phyloP scores from a whole-genome alignment of 108 stramenopile species.

The Nannochloropsis granulata region DNA sequence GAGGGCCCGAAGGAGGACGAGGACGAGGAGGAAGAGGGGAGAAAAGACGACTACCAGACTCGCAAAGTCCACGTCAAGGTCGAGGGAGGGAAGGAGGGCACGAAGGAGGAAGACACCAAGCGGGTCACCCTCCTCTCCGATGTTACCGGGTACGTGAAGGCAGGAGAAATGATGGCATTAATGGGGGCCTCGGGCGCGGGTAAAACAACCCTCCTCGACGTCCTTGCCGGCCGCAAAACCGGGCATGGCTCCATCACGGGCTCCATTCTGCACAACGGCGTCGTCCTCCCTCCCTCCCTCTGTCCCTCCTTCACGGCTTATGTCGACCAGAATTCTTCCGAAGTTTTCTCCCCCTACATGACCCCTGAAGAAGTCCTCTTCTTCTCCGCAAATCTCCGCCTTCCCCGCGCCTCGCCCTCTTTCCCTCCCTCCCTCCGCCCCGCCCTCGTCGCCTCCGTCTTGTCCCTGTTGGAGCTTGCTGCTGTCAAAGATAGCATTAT shows the following conservation, averaged over 20 bases:
- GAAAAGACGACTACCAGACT: background rate
- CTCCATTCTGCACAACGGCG: slow-evolving; percentile 60
- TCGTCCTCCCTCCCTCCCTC: slow-evolving; percentile 13
- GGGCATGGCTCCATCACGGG: slow-evolving; percentile 53
- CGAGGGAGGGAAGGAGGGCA: background rate
- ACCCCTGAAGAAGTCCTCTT: slow-evolving; percentile 64
- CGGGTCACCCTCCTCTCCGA: background rate
- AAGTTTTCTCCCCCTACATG: slow-evolving; percentile 58
- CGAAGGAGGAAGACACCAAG: background rate
- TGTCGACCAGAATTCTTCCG: slow-evolving; percentile 60
- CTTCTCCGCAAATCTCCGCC: slow-evolving; percentile 71
- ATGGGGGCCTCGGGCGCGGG: slow-evolving; percentile 40
- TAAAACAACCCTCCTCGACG: slow-evolving; percentile 58
- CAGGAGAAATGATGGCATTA: slow-evolving; percentile 12
- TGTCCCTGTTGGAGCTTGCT: background rate
- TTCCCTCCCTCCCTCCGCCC: background rate
- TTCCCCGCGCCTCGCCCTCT: slow-evolving; percentile 7
- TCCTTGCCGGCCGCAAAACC: slow-evolving; percentile 62
- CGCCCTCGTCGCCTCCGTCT: background rate
- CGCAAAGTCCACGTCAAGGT: background rate
- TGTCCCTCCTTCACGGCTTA: slow-evolving; percentile 49
- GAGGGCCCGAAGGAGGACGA: background rate
- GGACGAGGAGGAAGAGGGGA: background rate
- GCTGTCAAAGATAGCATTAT: background rate
- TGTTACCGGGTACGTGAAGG: background rate